Base-by-base conservation (phyloP, 768 basidiomycete species). In the Lactifluus subvellereus region DNA sequence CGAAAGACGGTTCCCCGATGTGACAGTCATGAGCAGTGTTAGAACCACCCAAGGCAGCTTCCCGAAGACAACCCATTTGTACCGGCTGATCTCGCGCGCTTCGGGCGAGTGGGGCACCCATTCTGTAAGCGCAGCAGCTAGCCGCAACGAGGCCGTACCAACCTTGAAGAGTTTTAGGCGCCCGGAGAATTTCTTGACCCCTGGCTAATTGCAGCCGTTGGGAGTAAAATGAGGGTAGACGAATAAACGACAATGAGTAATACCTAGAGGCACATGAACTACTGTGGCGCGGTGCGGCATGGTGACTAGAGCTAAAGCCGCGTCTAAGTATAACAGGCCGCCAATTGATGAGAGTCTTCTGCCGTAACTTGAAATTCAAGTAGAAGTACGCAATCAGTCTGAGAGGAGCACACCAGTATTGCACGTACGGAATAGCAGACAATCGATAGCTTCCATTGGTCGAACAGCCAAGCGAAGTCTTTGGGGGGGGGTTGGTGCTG, bases 11-110 rank as follows among this genome's bases (percentile, higher is more conserved):
- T 56, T 59, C 61, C 61, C 38, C 32, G 52, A 54, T 16, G 55
- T 65, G 64, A 58, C 55, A 53, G 50, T 6, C 40, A 45, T 22
- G 60, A 30, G 49, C 33, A 47, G 51, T 32, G 54, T 47, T 43
- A 49, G 57, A 57, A 48, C 32, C 7, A 42, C 49, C 43, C 32
- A 61, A 51, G 30, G 37, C 50, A 10, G 54, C 64, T 65, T 65
- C 64, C 18, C 32, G 45, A 55, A 54, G 61, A 54, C 52, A 45
- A 57, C 20, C 47, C 42, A 57, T 65, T 13, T 45, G 43, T 27
- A 56, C 37, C 35, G 45, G 37, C 9, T 14, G 55, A 53, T 62
- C 61, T 66, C 58, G 52, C 51, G 52, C 61, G 43, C 61, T 63
- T 66, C 43, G 43, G 57, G 57, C 20, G 48, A 62, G 42, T 55